Conservation (phyloP, 192 early-diverging fungal species). For the Podila horticola region DNA sequence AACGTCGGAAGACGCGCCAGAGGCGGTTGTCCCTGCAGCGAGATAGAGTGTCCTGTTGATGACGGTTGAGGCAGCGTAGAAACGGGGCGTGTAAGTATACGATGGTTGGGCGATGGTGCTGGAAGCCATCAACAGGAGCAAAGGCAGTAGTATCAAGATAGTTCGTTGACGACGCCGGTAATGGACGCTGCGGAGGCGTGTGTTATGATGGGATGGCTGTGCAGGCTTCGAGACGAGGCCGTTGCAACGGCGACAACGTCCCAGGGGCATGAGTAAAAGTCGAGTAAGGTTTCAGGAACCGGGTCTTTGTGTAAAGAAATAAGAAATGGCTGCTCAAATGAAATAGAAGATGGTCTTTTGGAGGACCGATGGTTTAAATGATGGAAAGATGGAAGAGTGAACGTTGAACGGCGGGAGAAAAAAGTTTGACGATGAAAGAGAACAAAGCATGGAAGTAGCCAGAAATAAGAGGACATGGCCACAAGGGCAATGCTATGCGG, state of each 20-base stretch:
- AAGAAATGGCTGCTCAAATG: too few relatives aligned
- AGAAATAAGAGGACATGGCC: too few relatives aligned
- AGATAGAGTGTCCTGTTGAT: slow-evolving; percentile 30
- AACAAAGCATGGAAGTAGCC: too few relatives aligned
- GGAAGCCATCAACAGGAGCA: background rate
- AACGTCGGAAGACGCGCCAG: slow-evolving; percentile 9
- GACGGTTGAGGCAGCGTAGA: slow-evolving; percentile 21
- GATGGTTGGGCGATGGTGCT: background rate
- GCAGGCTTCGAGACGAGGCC: background rate
- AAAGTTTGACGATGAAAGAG: too few relatives aligned
- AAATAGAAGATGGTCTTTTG: too few relatives aligned
- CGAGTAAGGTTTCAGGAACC: background rate
- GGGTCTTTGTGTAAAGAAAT: too few relatives aligned
- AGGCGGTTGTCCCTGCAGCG: slow-evolving; percentile 11
- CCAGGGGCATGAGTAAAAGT: background rate
- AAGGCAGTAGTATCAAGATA: background rate
- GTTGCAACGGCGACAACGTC: background rate
- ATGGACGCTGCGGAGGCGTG: background rate
- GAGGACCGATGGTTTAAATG: too few relatives aligned
- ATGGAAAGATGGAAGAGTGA: too few relatives aligned
- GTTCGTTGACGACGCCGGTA: background rate
- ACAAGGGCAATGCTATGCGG: too few relatives aligned
- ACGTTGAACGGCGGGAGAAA: too few relatives aligned
- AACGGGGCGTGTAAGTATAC: slow-evolving; percentile 12
- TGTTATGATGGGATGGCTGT: too few relatives aligned